Evolutionary conservation across 2,329 filamentous ascomycete species (phyloP), one percentile per base, ranked within the genome.

Genomic region (Ascochyta rabiei): DNA sequence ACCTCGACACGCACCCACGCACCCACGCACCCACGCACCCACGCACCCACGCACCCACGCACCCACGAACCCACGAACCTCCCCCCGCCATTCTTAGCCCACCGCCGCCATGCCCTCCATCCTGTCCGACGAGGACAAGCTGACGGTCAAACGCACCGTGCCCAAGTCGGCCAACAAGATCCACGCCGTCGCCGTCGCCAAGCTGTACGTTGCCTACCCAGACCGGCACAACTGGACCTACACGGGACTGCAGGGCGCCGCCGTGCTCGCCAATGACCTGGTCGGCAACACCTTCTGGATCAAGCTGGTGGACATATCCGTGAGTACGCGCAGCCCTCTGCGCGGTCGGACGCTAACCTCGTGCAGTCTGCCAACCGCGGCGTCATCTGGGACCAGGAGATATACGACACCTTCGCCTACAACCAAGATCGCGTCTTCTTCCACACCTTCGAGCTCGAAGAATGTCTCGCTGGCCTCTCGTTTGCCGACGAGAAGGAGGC

Each of bases 401-500:
- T 99, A 68, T 99, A 96, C 79, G 93, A 99, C 66, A 87, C 87
- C 45, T 98, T 96, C 82, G 82, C 83, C 60, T 99, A 98, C 81
- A 96, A 97, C 77, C 93, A 97, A 72, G 95, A 99, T 75, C 88
- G 95, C 58, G 93, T 91, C 56, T 99, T 97, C 79, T 99, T 99
- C 78, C 93, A 98, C 77, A 92, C 91, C 6, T 99, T 99, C 73
- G 95, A 99, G 79, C 84, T 96, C 51, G 93, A 98, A 76, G 87
- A 96, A 60, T 98, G 92, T 69, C 80, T 96, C 57, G 95, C 92
- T 6, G 95, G 88, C 0, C 79, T 99, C 56, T 96, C 91, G 21
- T 99, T 99, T 70, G 87, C 89, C 57, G 95, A 98, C 75, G 95
- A 98, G 80, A 98, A 97, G 77, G 95, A 99, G 79, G 95, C 95